Percentiles rank a stretch among this genome's conserved stretches.
Conservation (phyloP, 495 filamentous ascomycete genomes). For the Lasiosphaeriaceae sp. region DNA sequence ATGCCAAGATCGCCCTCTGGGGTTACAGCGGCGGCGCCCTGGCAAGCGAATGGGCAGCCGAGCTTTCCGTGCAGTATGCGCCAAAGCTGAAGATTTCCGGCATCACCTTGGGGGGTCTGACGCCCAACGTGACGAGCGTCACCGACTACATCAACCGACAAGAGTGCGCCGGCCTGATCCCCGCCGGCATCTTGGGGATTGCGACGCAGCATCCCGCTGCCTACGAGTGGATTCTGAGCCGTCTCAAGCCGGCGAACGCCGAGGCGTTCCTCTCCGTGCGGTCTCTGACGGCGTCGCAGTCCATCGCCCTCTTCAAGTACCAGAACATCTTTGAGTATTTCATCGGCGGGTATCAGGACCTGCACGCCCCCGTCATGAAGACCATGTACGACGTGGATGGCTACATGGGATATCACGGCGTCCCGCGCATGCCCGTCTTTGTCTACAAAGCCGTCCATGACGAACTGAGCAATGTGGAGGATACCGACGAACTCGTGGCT, state of each 20-base stretch:
- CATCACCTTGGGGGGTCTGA: conserved; percentile 46
- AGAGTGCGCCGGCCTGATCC: conserved; percentile 14
- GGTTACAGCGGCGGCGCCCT: conserved; percentile 56
- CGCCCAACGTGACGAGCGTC: conserved; percentile 29
- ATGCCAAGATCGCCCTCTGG: conserved; percentile 34
- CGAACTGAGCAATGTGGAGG: conserved; percentile 37
- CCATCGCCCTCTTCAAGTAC: conserved; percentile 18
- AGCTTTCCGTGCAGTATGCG: conserved; percentile 51
- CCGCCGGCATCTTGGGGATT: conserved; percentile 16
- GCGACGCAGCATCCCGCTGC: conserved; percentile 20
- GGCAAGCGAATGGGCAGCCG: conserved; percentile 51
- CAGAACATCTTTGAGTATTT: conserved; percentile 40
- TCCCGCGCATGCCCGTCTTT: conserved; percentile 45
- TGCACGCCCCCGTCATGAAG: conserved; percentile 21
- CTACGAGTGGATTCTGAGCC: conserved; percentile 12
- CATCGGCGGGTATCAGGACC: conserved; percentile 24
- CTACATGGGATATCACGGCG: conserved; percentile 39
- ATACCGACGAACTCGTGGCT: conserved; percentile 41
- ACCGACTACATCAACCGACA: not conserved
- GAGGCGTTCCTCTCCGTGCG: conserved; percentile 24
- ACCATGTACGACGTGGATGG: conserved; percentile 26
- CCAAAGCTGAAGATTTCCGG: conserved; percentile 50
- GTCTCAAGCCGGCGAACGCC: conserved; percentile 17
- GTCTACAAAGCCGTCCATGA: conserved; percentile 49
- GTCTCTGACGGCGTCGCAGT: conserved; percentile 15